Conservation (phyloP, 225 moss, liverwort and hornwort genomes). For the Polytrichum commune region DNA sequence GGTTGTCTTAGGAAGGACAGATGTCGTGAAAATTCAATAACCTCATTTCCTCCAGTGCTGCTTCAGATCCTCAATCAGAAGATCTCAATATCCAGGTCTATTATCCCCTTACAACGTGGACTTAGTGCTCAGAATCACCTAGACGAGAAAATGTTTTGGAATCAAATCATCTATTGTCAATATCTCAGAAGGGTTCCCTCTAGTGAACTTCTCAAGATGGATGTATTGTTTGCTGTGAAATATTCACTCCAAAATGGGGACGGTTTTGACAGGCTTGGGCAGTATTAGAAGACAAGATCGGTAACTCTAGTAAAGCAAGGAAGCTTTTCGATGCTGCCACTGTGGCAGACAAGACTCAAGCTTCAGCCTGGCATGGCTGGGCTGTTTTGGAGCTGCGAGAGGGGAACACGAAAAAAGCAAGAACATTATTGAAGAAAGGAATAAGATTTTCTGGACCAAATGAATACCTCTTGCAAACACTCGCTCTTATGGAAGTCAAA, state of each 20-base stretch:
- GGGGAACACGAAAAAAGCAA: constrained; percentile 78
- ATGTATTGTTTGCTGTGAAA: not conserved
- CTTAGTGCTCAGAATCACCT: no score
- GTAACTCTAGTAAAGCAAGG: constrained; percentile 77
- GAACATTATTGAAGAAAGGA: constrained; percentile 82
- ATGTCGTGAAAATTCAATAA: not conserved
- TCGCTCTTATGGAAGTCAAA: constrained; percentile 72
- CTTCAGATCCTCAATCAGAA: no score
- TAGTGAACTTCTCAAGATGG: not conserved
- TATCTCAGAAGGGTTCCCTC: not conserved
- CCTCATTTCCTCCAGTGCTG: no score
- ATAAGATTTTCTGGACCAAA: constrained; percentile 74
- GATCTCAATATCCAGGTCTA: no score
- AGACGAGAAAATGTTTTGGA: no score
- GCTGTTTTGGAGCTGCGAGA: constrained; percentile 93
- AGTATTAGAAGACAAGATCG: constrained; percentile 71
- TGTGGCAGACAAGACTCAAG: constrained; percentile 86
- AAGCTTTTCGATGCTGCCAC: constrained; percentile 91
- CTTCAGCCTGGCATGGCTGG: constrained; percentile 98
- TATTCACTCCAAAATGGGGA: constrained; percentile 5
- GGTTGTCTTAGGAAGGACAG: not conserved
- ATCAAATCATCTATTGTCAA: no score
- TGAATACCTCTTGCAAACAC: constrained; percentile 86
- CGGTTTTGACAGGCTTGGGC: constrained; percentile 78
- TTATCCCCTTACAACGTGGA: no score